A percentile compares a stretch with the other conserved stretches of the same genome.
Conservation (phyloP, 495 filamentous ascomycete species). For the Hypoxylon subgilvum region DNA sequence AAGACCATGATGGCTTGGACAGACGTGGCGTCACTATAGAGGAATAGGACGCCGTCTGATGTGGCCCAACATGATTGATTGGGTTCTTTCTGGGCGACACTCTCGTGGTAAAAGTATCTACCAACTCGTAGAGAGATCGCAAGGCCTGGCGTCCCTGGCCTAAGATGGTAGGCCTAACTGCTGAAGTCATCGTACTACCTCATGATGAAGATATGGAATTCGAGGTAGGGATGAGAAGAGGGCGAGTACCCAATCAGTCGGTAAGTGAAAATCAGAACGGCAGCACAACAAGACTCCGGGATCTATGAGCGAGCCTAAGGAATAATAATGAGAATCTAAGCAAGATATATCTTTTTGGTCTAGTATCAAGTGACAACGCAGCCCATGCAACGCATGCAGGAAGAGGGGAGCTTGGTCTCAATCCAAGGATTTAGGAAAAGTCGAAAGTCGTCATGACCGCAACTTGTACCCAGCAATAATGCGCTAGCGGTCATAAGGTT, state of each 20-base stretch:
- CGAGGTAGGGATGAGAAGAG: neutral
- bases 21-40: slow-evolving; percentile 23
- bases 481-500: slow-evolving; percentile 10
- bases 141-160: slow-evolving; percentile 54
- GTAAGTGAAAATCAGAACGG: neutral
- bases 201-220: slow-evolving; percentile 38
- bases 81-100: slow-evolving; percentile 40
- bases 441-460: slow-evolving; percentile 38
- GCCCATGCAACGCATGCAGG: slow-evolving; percentile 11
- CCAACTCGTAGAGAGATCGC: slow-evolving; percentile 51
- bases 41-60: slow-evolving; percentile 28
- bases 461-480: slow-evolving; percentile 21
- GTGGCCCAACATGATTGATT: slow-evolving; percentile 22
- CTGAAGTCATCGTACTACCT: slow-evolving; percentile 51
- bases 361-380: slow-evolving; percentile 5
- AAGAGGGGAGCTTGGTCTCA: slow-evolving; percentile 1
- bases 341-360: slow-evolving; percentile 16
- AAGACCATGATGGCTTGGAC: slow-evolving; percentile 34
- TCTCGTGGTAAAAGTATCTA: slow-evolving; percentile 43
- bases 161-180: slow-evolving; percentile 51
- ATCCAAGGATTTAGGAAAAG: slow-evolving; percentile 7
- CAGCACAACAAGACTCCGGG: neutral
- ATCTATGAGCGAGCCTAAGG: slow-evolving; percentile 17
- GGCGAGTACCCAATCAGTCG: neutral
- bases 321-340: neutral